Conservation (phyloP, 2,329 filamentous ascomycete genomes). For the Fusarium nematophilum region DNA sequence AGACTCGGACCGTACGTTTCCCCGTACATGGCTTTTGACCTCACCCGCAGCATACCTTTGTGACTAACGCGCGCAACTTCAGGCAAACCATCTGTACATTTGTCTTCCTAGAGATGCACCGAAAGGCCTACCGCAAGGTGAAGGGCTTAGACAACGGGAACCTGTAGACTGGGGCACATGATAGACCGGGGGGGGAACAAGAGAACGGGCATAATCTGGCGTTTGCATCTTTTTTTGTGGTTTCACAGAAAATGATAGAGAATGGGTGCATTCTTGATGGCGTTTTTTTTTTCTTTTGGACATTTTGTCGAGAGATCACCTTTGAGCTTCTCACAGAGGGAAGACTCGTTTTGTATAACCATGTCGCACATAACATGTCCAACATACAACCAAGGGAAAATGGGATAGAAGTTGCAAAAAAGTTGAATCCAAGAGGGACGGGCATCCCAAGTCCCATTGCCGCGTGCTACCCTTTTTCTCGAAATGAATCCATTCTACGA, state of each 20-base stretch:
- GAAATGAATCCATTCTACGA: conserved; percentile 41
- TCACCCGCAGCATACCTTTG: not conserved
- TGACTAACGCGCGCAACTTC: conserved; percentile 19
- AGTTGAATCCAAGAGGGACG: conserved; percentile 3
- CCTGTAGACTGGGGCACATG: conserved; percentile 36
- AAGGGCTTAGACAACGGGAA: conserved; percentile 51
- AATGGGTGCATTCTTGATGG: conserved; percentile 36
- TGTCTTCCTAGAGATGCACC: conserved; percentile 87
- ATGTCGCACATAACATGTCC: too few relatives aligned
- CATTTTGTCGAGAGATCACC: conserved; percentile 10
- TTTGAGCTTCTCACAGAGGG: conserved; percentile 15
- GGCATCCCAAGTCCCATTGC: too few relatives aligned
- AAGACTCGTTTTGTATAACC: conserved; percentile 23
- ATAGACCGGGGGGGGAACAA: conserved; percentile 32
- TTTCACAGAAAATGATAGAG: conserved; percentile 19
- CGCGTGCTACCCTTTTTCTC: not conserved
- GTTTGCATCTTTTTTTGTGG: conserved; percentile 38
- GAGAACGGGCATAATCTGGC: conserved; percentile 33
- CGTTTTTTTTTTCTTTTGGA: conserved; percentile 35
- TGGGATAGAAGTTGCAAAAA: not conserved
- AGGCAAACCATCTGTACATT: conserved; percentile 89
- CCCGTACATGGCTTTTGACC: not conserved
- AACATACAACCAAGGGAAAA: not conserved
- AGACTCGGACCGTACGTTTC: conserved; percentile 69
- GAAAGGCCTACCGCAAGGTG: conserved; percentile 75